These are phyloP conservation scores for Chalciporus piperatoides DNA, from an alignment of 1,284 basidiomycete species.

Conservation along the genomic window DNA sequence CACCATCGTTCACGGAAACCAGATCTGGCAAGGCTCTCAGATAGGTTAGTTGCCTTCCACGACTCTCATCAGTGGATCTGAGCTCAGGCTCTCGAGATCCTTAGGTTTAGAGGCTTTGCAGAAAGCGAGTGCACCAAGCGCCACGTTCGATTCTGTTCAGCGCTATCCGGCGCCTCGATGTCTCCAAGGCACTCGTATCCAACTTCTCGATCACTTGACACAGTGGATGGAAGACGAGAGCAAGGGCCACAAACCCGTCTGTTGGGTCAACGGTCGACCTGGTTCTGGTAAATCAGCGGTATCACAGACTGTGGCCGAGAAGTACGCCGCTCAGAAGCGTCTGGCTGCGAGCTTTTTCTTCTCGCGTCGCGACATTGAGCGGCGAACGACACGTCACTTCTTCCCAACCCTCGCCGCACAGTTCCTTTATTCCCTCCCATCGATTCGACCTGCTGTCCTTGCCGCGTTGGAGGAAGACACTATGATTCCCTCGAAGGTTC, in stretches of 20 bases:
- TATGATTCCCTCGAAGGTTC: conserved; percentile 21
- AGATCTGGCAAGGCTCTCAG: conserved; percentile 11
- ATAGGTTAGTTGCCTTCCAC: not conserved
- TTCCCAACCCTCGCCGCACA: conserved; percentile 17
- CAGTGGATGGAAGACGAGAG: conserved; percentile 5
- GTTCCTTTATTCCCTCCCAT: conserved; percentile 7
- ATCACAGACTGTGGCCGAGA: conserved; percentile 15
- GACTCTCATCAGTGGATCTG: not conserved
- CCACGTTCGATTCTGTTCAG: conserved; percentile 9
- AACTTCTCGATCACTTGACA: conserved; percentile 9
- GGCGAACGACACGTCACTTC: conserved; percentile 11
- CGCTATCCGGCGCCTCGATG: conserved; percentile 13
- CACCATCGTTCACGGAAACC: conserved; percentile 16
- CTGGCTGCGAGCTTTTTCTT: conserved; percentile 22
- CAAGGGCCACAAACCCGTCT: conserved; percentile 1
- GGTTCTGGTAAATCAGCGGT: conserved; percentile 19
- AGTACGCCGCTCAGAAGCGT: conserved; percentile 7
- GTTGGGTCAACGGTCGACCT: conserved; percentile 16
- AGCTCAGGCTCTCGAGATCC: not conserved
- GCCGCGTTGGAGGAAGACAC: conserved; percentile 14
- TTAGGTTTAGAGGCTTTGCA: conserved; percentile 8
- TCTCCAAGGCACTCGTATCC: conserved; percentile 14
- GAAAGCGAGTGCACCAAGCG: conserved; percentile 12
- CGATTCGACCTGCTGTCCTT: conserved; percentile 8
- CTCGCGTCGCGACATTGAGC: conserved; percentile 16